phyloP scores from a whole-genome alignment of 2,329 filamentous ascomycete species.

The Calonectria pauciramosa region DNA sequence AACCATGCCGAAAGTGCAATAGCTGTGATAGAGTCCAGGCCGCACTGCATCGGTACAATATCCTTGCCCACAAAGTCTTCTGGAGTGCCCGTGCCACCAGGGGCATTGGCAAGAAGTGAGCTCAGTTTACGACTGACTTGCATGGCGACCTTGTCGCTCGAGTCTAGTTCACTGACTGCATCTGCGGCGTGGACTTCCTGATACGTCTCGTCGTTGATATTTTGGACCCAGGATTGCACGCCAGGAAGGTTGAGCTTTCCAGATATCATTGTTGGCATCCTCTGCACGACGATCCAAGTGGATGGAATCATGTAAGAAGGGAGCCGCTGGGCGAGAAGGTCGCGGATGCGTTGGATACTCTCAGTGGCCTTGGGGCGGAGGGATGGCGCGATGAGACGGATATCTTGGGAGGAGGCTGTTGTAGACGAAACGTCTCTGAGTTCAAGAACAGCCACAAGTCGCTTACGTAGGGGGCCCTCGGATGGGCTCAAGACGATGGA shows the following conservation, averaged over 20 bases:
- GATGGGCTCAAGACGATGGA: slow-evolving; percentile 52
- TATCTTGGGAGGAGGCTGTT: background rate
- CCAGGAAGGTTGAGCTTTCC: slow-evolving; percentile 42
- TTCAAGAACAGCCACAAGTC: slow-evolving; percentile 30
- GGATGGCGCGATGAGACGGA: background rate
- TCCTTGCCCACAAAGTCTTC: background rate
- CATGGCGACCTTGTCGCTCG: background rate
- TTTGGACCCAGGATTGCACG: slow-evolving; percentile 59
- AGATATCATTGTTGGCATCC: slow-evolving; percentile 30
- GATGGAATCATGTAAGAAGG: slow-evolving; percentile 38
- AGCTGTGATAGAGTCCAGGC: background rate
- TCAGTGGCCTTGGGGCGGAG: background rate
- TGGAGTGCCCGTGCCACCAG: background rate
- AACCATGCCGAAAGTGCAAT: background rate
- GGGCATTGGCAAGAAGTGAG: background rate
- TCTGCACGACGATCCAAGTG: slow-evolving; percentile 25
- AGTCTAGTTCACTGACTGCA: background rate
- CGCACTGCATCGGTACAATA: background rate
- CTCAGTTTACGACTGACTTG: background rate
- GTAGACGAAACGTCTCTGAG: background rate
- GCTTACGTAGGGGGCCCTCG: slow-evolving; percentile 43
- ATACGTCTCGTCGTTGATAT: slow-evolving; percentile 55
- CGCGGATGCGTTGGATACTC: slow-evolving; percentile 5
- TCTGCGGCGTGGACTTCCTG: slow-evolving; percentile 13
- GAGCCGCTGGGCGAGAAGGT: slow-evolving; percentile 20